Conservation (phyloP, 1,139 yeast genomes). For the Hanseniaspora uvarum region DNA sequence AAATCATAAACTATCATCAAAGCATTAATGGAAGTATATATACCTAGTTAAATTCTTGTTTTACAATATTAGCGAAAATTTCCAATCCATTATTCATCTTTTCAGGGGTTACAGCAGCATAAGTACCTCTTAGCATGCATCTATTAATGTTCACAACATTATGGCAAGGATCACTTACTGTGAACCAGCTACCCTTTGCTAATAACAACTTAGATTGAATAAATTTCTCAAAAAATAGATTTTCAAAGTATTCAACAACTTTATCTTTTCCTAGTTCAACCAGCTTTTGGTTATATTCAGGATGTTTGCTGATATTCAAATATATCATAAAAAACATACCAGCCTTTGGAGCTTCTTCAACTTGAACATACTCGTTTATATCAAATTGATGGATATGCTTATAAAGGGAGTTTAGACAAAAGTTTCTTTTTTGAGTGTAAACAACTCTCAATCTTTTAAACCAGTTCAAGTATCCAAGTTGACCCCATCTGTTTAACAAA, state of each 20-base stretch:
- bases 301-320: conserved; percentile 71
- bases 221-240: conserved; percentile 52
- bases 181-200: conserved; percentile 90
- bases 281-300: conserved; percentile 39
- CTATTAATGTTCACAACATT: conserved; percentile 20
- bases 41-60: conserved; percentile 19
- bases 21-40: neutral
- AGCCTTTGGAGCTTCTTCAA: conserved; percentile 67
- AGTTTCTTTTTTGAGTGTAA: conserved; percentile 67
- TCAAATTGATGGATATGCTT: conserved; percentile 44
- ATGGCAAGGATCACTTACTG: conserved; percentile 33
- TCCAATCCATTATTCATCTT: conserved; percentile 49
- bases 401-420: conserved; percentile 57
- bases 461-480: conserved; percentile 71
- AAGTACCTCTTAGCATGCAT: conserved; percentile 78
- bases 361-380: conserved; percentile 42
- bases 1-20: neutral
- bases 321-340: conserved; percentile 86
- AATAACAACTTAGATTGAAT: conserved; percentile 58
- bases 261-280: conserved; percentile 27
- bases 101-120: conserved; percentile 69
- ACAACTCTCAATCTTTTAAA: conserved; percentile 67
- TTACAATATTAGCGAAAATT: conserved; percentile 52
- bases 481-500: conserved; percentile 56
- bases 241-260: conserved; percentile 32